phyloP scores from a whole-genome alignment of 768 basidiomycete genomes.

The Tephrocybe sp. region DNA sequence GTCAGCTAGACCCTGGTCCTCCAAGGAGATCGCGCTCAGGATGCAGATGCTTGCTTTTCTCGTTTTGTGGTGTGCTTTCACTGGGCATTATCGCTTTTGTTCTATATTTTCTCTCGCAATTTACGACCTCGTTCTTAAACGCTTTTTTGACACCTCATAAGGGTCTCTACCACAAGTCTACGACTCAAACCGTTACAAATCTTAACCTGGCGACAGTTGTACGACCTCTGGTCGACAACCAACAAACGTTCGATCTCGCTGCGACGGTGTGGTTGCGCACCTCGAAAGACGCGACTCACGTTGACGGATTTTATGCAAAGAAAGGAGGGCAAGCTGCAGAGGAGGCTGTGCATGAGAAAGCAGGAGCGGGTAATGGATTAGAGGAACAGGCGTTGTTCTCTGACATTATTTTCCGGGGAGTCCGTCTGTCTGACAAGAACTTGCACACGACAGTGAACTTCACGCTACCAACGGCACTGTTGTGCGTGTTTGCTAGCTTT shows the following conservation, averaged over 20 bases:
- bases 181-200: background rate
- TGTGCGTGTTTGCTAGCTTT: conserved; percentile 8
- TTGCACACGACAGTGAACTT: conserved; percentile 21
- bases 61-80: background rate
- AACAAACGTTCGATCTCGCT: conserved; percentile 25
- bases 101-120: background rate
- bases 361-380: conserved; percentile 10
- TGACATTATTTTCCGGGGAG: conserved; percentile 21
- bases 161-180: background rate
- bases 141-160: background rate
- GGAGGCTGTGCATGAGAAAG: background rate
- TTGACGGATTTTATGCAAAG: no score
- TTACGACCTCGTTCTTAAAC: background rate
- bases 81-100: background rate
- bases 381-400: conserved; percentile 22
- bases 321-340: no score
- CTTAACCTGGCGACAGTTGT: conserved; percentile 12
- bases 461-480: conserved; percentile 18
- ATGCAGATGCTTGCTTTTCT: conserved; percentile 13
- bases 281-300: background rate
- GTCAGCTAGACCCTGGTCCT: conserved; percentile 11
- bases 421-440: conserved; percentile 21
- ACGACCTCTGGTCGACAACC: conserved; percentile 19
- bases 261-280: conserved; percentile 25
- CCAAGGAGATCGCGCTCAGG: conserved; percentile 9